Conservation (phyloP, 2,329 filamentous ascomycete species). For the Fusarium neocosmosporiellum region DNA sequence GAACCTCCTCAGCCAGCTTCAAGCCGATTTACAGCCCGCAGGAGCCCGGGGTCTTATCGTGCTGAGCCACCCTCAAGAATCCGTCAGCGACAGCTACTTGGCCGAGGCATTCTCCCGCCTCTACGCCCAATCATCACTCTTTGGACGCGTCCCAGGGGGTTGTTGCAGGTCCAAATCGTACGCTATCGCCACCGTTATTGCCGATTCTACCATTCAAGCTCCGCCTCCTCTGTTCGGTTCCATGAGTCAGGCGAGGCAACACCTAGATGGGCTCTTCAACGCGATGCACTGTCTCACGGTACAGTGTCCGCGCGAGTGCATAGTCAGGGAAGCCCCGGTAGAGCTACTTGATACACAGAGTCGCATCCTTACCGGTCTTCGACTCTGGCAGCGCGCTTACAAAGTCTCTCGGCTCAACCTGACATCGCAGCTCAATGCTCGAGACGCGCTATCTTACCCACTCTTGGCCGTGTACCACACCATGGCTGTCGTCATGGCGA, state of each 20-base stretch:
- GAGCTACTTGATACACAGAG: not conserved
- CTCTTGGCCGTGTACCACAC: not conserved
- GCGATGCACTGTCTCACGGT: not conserved
- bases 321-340: not conserved
- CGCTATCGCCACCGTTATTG: not conserved
- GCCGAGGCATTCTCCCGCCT: not conserved
- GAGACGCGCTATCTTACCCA: not conserved
- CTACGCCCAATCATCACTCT: not conserved
- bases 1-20: not conserved
- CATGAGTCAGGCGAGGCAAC: not conserved
- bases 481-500: not conserved
- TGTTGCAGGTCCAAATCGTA: not conserved
- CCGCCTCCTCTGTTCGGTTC: not conserved
- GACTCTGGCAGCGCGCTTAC: not conserved
- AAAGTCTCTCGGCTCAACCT: not conserved
- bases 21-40: not conserved
- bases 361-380: not conserved
- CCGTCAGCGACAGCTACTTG: not conserved
- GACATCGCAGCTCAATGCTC: not conserved
- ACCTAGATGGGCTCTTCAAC: not conserved
- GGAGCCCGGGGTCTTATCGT: not conserved
- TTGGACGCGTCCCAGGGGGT: not conserved
- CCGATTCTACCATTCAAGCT: not conserved
- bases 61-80: not conserved
- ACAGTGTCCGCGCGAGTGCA: not conserved